Base-by-base conservation (phyloP, 2,329 filamentous ascomycete genomes). In the Trematosphaeria pertusa region DNA sequence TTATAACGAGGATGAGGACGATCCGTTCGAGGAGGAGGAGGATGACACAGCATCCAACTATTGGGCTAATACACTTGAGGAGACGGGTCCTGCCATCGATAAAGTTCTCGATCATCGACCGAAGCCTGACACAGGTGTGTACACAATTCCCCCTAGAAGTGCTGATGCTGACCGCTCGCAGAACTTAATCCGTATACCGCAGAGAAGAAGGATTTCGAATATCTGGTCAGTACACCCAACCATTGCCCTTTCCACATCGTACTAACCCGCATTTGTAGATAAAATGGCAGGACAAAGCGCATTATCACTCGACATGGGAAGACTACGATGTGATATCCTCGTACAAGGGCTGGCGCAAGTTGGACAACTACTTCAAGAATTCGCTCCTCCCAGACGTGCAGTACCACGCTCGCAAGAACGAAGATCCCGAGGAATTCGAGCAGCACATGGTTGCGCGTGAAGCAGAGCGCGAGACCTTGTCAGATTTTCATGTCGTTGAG, bases 261-360 rank as follows among this genome's bases (percentile, higher is more conserved):
- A 22, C 54, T 65, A 48, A 68, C 50, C 28, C 21, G 2, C 31
- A 8, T 7, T 15, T 9, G 61, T 83, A 87, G 73, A 91, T 99
- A 73, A 99, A 99, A 76, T 99, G 95, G 94, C 90, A 97, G 73
- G 90, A 87, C 58, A 90, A 91, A 73, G 96, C 94, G 9, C 91
- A 99, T 69, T 87, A 96, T 60, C 94, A 99, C 75, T 89, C 95
- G 46, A 96, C 91, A 0, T 99, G 94, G 93, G 92, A 97, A 72
- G 87, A 86, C 0, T 87, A 87, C 48, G 86, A 89, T 44, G 82
- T 79, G 15, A 82, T 97, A 20, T 81, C 84, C 18, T 83, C 86
- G n/a, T 88, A 87, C 67, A 89, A 90, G 52, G 93, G 94, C 50
- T 87, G 87, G 57, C 89, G 92, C 37, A 91, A 92, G 48, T 81